Percentiles rank a stretch among this genome's conserved stretches.
phyloP scores from a whole-genome alignment of 1,139 yeast genomes.

The Yamadazyma kanchanaburiensis region DNA sequence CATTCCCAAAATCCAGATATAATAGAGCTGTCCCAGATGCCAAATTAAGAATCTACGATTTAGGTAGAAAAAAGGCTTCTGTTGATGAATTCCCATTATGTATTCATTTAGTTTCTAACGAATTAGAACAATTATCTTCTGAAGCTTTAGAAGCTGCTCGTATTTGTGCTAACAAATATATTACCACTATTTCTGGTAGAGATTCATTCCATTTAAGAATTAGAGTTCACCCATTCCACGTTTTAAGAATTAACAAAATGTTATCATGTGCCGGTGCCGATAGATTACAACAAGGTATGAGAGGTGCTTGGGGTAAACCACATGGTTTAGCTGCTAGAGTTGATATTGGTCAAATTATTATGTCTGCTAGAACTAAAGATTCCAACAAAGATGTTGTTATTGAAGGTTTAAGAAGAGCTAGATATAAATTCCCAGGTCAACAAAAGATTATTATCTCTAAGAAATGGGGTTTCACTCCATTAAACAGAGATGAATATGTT shows the following conservation, averaged over 20 bases:
- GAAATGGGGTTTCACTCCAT: conserved; percentile 99
- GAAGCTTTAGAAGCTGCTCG: conserved; percentile 99
- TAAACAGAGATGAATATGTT: conserved; percentile 96
- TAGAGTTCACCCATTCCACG: conserved; percentile 99
- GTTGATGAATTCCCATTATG: conserved; percentile 99
- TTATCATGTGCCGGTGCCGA: conserved; percentile 99
- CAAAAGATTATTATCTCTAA: conserved; percentile 98
- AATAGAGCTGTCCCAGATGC: conserved; percentile 99
- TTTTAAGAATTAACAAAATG: conserved; percentile 99
- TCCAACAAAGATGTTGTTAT: conserved; percentile 94
- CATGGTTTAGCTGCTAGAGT: conserved; percentile 99
- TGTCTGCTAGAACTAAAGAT: conserved; percentile 98
- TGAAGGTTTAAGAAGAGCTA: conserved; percentile 99
- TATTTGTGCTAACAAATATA: conserved; percentile 99
- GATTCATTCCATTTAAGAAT: conserved; percentile 99
- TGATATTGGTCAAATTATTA: conserved; percentile 95
- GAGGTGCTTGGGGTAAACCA: conserved; percentile 99
- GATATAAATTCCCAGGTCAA: conserved; percentile 99
- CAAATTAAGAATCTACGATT: conserved; percentile 97
- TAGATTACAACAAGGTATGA: conserved; percentile 99
- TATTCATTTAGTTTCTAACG: conserved; percentile 98
- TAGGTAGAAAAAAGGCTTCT: conserved; percentile 99
- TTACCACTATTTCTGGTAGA: conserved; percentile 97
- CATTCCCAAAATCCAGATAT: conserved; percentile 99
- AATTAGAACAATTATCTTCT: conserved; percentile 97